Conservation (phyloP, 164 flowering plant species). For the Annona cherimola region DNA sequence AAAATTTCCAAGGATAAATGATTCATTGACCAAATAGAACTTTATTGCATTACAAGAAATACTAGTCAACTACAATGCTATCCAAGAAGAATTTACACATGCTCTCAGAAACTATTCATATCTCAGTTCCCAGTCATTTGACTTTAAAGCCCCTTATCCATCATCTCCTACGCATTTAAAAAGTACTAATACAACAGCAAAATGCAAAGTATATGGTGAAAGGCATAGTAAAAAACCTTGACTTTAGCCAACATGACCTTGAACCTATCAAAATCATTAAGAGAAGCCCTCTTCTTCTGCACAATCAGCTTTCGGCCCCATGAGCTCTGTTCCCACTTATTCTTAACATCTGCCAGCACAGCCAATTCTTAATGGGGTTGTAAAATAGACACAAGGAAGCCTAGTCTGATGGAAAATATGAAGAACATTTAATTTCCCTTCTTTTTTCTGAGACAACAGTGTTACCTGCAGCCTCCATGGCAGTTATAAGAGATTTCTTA, state of each 20-base stretch:
- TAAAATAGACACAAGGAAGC: not conserved
- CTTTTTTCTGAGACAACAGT: not conserved
- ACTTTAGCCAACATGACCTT: constrained; percentile 82
- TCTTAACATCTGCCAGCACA: constrained; percentile 61
- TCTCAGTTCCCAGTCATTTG: too few relatives aligned
- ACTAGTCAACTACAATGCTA: too few relatives aligned
- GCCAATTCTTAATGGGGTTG: not conserved
- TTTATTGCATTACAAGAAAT: too few relatives aligned
- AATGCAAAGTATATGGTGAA: not conserved
- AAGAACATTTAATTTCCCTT: not conserved
- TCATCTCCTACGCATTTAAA: too few relatives aligned
- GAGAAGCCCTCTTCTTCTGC: constrained; percentile 71
- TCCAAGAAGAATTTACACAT: too few relatives aligned
- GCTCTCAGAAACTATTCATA: too few relatives aligned
- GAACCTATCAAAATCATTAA: constrained; percentile 86
- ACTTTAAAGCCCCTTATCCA: too few relatives aligned
- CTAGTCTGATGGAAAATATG: not conserved
- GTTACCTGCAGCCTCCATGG: constrained; percentile 87
- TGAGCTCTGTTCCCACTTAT: constrained; percentile 81
- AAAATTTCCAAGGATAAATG: too few relatives aligned
- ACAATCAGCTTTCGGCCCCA: constrained; percentile 93
- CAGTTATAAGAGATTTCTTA: constrained; percentile 70
- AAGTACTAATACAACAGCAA: not conserved
- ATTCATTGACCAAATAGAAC: too few relatives aligned
- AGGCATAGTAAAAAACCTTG: constrained; percentile 46